phyloP scores from a whole-genome alignment of 176 grass and related monocot genomes.

The Panicum miliaceum region DNA sequence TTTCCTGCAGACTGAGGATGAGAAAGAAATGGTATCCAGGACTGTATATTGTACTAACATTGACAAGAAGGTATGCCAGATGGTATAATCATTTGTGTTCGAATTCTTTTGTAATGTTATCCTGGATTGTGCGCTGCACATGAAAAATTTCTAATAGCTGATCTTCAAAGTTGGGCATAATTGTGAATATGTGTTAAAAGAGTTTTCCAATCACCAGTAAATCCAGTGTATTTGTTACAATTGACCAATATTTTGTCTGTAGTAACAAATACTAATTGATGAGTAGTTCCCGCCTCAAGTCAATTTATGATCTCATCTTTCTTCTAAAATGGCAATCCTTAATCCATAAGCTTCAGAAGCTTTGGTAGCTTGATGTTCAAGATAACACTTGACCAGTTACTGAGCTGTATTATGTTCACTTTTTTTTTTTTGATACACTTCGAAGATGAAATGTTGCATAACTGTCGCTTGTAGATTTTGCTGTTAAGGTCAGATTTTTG shows the following conservation, averaged over 20 bases:
- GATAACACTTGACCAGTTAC: not conserved
- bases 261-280: not conserved
- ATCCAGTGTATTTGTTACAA: not conserved
- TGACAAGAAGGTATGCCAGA: conserved; percentile 77
- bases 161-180: not conserved
- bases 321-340: not conserved
- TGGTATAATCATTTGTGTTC: conserved; percentile 24
- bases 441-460: not conserved
- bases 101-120: conserved; percentile 14
- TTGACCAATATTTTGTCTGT: not conserved
- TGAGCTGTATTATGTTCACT: not conserved
- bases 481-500: not conserved
- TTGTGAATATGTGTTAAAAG: not conserved
- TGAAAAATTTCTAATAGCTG: not conserved
- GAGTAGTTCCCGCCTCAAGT: not conserved
- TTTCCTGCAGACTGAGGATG: conserved; percentile 75
- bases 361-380: not conserved
- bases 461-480: not conserved
- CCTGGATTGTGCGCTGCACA: not conserved
- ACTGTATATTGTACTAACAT: conserved; percentile 99
- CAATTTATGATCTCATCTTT: not conserved
- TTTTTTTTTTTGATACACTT: not conserved
- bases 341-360: not conserved
- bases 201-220: too few species aligned
- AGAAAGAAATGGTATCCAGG: conserved; percentile 97